These are phyloP conservation scores for Dactylellina cionopaga DNA, from an alignment of 2,329 filamentous ascomycete species.

Conservation along the genomic window DNA sequence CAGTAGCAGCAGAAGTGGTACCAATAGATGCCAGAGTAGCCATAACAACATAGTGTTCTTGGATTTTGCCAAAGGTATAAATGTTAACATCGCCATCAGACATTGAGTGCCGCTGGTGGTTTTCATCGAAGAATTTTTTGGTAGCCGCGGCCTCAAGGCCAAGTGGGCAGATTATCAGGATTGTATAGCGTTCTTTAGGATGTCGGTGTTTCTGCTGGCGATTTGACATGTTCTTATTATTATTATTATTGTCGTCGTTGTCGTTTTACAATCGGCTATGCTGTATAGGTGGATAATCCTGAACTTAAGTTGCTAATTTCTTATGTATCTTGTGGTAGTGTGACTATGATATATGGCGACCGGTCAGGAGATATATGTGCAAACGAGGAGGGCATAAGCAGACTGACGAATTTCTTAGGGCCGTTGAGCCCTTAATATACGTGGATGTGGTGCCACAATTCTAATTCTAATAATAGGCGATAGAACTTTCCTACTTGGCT, in stretches of 20 bases:
- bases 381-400: too few species aligned
- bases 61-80: neutral
- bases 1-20: neutral
- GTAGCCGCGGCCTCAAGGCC: neutral
- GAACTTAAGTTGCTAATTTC: neutral
- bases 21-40: neutral
- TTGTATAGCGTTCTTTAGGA: neutral
- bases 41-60: neutral
- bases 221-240: neutral
- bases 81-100: neutral
- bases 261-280: too few species aligned
- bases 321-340: too few species aligned
- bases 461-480: too few species aligned
- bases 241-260: too few species aligned
- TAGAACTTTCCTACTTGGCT: too few species aligned
- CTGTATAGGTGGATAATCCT: neutral
- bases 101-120: neutral
- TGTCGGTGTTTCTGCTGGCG: neutral
- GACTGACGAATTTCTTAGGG: too few species aligned
- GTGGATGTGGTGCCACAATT: too few species aligned
- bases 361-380: too few species aligned
- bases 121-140: neutral
- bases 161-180: constrained; percentile 1
- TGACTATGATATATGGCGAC: too few species aligned
- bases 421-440: too few species aligned